phyloP scores from a whole-genome alignment of 2,329 filamentous ascomycete species.

The Penicillium nordicum region DNA sequence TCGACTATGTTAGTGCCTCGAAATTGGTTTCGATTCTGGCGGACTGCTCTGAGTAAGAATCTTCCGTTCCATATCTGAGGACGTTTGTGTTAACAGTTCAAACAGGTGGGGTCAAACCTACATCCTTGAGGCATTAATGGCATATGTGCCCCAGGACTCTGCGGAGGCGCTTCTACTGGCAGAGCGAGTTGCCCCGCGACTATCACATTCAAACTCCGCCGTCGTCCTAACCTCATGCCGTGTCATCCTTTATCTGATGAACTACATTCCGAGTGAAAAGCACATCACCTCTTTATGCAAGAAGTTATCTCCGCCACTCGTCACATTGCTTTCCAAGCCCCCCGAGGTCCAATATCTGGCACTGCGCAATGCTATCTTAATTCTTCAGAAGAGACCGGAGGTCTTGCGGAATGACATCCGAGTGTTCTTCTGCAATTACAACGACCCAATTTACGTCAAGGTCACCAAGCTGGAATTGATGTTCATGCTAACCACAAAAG shows the following conservation, averaged over 20 bases:
- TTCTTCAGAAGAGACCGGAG: slow-evolving; percentile 87
- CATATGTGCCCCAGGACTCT: slow-evolving; percentile 89
- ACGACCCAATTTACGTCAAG: slow-evolving; percentile 98
- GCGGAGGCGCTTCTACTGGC: slow-evolving; percentile 84
- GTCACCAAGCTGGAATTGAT: slow-evolving; percentile 98
- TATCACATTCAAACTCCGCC: slow-evolving; percentile 95
- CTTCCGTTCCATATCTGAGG: background rate
- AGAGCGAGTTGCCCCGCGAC: slow-evolving; percentile 88
- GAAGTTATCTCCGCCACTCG: slow-evolving; percentile 90
- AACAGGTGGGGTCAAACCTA: slow-evolving; percentile 96
- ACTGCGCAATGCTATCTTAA: slow-evolving; percentile 86
- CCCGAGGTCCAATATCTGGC: slow-evolving; percentile 98
- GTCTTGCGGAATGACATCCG: slow-evolving; percentile 94
- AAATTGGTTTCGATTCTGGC: slow-evolving; percentile 96
- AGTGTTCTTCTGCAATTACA: slow-evolving; percentile 99
- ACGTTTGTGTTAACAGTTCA: slow-evolving; percentile 10
- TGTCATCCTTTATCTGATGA: slow-evolving; percentile 96
- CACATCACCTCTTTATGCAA: slow-evolving; percentile 81
- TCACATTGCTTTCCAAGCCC: slow-evolving; percentile 91
- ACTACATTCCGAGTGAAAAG: slow-evolving; percentile 92
- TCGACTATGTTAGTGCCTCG: slow-evolving; percentile 94
- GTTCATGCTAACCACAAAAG: slow-evolving; percentile 95
- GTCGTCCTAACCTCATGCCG: slow-evolving; percentile 95
- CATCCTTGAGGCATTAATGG: slow-evolving; percentile 95
- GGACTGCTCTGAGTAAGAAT: slow-evolving; percentile 88